Evolutionary conservation across 2,329 filamentous ascomycete genomes (phyloP).

Genomic region (Diatrype stigma): DNA sequence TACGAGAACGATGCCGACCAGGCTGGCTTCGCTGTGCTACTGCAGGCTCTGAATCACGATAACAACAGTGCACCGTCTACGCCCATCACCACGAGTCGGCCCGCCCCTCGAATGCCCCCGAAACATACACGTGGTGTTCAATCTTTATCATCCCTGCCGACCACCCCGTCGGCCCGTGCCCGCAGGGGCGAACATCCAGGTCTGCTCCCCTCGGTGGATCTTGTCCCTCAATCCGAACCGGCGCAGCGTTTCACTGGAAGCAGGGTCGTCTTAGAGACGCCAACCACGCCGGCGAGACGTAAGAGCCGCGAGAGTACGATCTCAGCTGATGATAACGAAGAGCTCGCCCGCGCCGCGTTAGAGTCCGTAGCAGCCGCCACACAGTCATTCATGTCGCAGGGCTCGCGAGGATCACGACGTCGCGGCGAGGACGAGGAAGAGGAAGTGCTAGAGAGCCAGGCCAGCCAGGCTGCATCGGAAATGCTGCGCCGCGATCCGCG

Average conservation of each 20-base stretch:
- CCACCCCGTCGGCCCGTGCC: constrained; percentile 61
- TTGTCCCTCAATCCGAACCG: constrained; percentile 58
- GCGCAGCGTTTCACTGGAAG: constrained; percentile 38
- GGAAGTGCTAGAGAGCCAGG: constrained; percentile 68
- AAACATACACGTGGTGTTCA: constrained; percentile 73
- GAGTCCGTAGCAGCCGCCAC: constrained; percentile 48
- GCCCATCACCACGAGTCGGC: constrained; percentile 47
- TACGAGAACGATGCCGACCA: constrained; percentile 49
- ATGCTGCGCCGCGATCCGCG: constrained; percentile 62
- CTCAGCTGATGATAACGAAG: constrained; percentile 61
- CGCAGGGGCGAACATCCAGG: constrained; percentile 41
- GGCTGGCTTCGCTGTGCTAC: constrained; percentile 70
- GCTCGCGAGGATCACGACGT: constrained; percentile 18
- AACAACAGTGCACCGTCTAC: constrained; percentile 72
- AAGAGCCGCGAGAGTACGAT: constrained; percentile 84
- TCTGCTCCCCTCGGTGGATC: constrained; percentile 58
- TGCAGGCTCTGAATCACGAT: constrained; percentile 77
- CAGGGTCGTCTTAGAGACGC: constrained; percentile 43
- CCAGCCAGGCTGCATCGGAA: constrained; percentile 71
- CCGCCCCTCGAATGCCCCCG: constrained; percentile 44
- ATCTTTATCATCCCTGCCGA: constrained; percentile 79
- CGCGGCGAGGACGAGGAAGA: constrained; percentile 43
- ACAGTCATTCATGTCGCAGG: constrained; percentile 31
- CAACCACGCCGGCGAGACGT: constrained; percentile 44
- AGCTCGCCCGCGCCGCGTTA: constrained; percentile 51